A percentile compares a stretch with the other conserved stretches of the same genome.
phyloP scores from a whole-genome alignment of 768 basidiomycete genomes.

The Kwoniella bestiolae region DNA sequence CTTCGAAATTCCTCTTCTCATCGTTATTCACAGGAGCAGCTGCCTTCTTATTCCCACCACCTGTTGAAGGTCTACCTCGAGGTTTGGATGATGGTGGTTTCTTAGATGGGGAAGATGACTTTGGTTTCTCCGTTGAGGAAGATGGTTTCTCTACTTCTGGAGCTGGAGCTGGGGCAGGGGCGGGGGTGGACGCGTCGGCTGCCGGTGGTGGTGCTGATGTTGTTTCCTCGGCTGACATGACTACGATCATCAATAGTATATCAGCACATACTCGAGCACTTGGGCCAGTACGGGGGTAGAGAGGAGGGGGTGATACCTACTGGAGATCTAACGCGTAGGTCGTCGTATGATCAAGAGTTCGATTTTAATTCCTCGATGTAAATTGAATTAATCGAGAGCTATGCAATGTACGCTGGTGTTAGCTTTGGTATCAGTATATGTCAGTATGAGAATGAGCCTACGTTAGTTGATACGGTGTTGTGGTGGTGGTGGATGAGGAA shows the following conservation, averaged over 20 bases:
- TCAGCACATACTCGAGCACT: background rate
- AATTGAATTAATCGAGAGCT: background rate
- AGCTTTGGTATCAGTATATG: background rate
- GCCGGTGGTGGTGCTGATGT: constrained; percentile 12
- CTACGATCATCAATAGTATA: background rate
- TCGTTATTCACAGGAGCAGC: constrained; percentile 3
- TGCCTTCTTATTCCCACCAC: constrained; percentile 30
- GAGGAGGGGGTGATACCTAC: background rate
- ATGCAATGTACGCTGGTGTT: background rate
- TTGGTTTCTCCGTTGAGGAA: constrained; percentile 13
- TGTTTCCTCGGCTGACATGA: constrained; percentile 31
- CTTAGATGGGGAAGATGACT: constrained; percentile 22
- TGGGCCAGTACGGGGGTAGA: too few relatives aligned
- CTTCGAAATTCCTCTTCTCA: constrained; percentile 61
- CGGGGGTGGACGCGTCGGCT: constrained; percentile 26
- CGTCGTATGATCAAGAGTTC: background rate
- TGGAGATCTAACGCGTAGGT: background rate
- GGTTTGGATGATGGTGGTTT: constrained; percentile 27
- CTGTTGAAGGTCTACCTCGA: constrained; percentile 26
- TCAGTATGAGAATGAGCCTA: constrained; percentile 1
- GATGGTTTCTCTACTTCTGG: constrained; percentile 17
- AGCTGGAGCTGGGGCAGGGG: constrained; percentile 14
- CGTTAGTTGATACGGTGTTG: constrained; percentile 11
- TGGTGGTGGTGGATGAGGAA: background rate
- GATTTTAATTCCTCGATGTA: constrained; percentile 1